Base-by-base conservation (phyloP, 371 early-diverging fungal genomes). In the Entomophthora muscae region DNA sequence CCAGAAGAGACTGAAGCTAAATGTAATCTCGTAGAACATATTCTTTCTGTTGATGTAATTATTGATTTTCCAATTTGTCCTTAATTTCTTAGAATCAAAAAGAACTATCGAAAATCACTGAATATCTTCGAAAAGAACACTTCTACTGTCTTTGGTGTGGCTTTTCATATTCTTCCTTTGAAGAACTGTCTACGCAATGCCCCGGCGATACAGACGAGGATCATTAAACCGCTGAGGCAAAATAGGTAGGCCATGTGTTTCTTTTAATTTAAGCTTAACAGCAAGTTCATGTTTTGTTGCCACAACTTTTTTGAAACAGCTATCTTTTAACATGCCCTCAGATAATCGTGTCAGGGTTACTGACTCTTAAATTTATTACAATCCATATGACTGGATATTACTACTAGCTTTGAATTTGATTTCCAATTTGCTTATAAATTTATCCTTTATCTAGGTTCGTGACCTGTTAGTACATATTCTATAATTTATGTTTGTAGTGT, bases 141-240 rank as follows among this genome's bases (percentile, higher is more conserved):
- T 32, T 27, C 22, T 83, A 83, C 58, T 83, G 83, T 61, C 71
- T 81, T 29, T 83, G 80, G 79, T 83, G 83, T 64, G 74, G 76
- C 28, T 70, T 65, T 1, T 67, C 69, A 32, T 83, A 74, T 61
- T 62, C 66, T 5, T 67, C 73, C 29, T 60, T 65, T 56, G 64
- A 70, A 13, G 83, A 81, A 61, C 30, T 83, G 17, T 57, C 62
- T 3, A 64, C 63, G 21, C 67, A 71, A 29, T 83, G 83, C 62
- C 80, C 83, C 12, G 83, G 83, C 0, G 61, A 66, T 21, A 68
- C 68, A 0, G 73, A 75, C 68, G 80, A 79, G 3, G 79, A 78
- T 30, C 83, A 80, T 67, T 54, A 54, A 42, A 42, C 5, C 17
- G 5, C 42, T 42, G 42, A n/a, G n/a, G n/a, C n/a, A n/a, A n/a